Percentiles rank a stretch among this genome's conserved stretches.
Evolutionary conservation across 495 filamentous ascomycete species (phyloP).

Genomic region (Sabuloglossum arenarium): DNA sequence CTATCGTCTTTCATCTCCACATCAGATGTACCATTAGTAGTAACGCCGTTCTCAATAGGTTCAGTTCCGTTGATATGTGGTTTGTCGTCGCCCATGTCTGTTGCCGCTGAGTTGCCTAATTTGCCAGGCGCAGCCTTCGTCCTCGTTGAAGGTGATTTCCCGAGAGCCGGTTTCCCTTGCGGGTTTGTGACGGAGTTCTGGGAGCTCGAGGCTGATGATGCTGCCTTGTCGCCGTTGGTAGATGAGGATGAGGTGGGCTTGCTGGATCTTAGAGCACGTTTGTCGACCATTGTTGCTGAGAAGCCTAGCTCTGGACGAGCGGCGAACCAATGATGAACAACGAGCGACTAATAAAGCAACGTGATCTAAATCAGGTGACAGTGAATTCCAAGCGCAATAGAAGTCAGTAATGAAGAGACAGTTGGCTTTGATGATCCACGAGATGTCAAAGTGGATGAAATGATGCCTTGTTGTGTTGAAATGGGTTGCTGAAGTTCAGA

Average conservation of each 20-base stretch:
- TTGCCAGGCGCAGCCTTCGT: background rate
- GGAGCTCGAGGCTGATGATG: background rate
- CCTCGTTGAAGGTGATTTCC: slow-evolving; percentile 12
- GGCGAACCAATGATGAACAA: background rate
- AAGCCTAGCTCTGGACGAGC: slow-evolving; percentile 3
- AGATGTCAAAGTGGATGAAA: background rate
- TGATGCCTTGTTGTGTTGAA: background rate
- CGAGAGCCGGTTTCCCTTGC: slow-evolving; percentile 28
- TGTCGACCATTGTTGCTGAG: slow-evolving; percentile 1
- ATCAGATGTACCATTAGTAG: slow-evolving; percentile 43
- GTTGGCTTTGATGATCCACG: background rate
- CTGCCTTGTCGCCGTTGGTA: slow-evolving; percentile 28
- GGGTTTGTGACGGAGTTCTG: slow-evolving; percentile 17
- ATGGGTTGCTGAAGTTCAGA: background rate
- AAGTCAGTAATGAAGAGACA: background rate
- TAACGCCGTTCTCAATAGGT: slow-evolving; percentile 49
- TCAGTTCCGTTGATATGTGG: slow-evolving; percentile 52
- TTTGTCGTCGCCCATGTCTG: slow-evolving; percentile 30
- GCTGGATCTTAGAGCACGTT: slow-evolving; percentile 21
- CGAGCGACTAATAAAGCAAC: background rate
- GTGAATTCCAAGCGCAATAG: background rate
- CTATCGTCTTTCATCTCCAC: slow-evolving; percentile 67
- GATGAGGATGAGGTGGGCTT: slow-evolving; percentile 33
- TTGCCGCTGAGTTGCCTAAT: background rate
- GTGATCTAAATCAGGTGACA: background rate